Percentiles rank a stretch among this genome's conserved stretches.
These are phyloP conservation scores for Colletotrichum sp. DNA, from an alignment of 2,329 filamentous ascomycete genomes.

Conservation along the genomic window DNA sequence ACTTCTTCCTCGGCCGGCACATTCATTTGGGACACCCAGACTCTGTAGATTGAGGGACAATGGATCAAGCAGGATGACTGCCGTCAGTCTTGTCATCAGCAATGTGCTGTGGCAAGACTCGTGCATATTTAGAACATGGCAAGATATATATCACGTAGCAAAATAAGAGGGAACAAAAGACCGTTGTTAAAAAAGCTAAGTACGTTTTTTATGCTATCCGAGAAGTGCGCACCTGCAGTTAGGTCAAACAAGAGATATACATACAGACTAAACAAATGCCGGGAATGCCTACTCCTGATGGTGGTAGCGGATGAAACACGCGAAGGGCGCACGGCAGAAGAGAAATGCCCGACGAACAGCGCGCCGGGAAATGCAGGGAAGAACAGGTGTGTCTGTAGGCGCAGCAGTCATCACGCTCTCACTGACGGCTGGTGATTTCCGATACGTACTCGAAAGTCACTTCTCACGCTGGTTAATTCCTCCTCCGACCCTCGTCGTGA, in stretches of 20 bases:
- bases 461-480: background rate
- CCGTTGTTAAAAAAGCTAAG: background rate
- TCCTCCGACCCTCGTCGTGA: background rate
- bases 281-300: background rate
- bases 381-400: conserved; percentile 9
- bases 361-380: background rate
- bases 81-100: conserved; percentile 47
- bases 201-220: background rate
- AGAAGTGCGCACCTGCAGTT: background rate
- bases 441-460: conserved; percentile 36
- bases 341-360: background rate
- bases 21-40: background rate
- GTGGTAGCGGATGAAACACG: background rate
- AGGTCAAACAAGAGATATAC: conserved; percentile 11
- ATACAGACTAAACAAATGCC: conserved; percentile 5
- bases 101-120: conserved; percentile 35
- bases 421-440: conserved; percentile 27
- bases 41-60: conserved; percentile 60
- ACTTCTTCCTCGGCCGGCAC: background rate
- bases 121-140: conserved; percentile 12
- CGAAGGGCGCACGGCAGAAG: background rate
- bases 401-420: conserved; percentile 24
- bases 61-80: conserved; percentile 68
- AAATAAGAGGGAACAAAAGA: background rate
- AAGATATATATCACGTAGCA: background rate